Evolutionary conservation across 2,329 filamentous ascomycete genomes (phyloP).

Genomic region (Huntiella savannae): DNA sequence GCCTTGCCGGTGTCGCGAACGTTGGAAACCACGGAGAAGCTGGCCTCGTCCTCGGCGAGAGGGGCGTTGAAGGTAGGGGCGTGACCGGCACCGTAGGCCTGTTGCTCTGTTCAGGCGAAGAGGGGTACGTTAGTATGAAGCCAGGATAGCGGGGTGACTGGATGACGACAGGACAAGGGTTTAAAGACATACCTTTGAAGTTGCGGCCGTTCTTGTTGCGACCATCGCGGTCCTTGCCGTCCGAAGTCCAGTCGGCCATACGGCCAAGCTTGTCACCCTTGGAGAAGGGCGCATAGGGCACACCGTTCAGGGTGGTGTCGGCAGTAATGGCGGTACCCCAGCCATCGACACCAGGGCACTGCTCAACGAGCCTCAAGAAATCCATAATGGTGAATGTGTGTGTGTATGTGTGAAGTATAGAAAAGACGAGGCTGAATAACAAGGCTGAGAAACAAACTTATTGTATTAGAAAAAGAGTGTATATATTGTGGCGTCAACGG

Average conservation of each 20-base stretch:
- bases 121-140: slow-evolving; percentile 11
- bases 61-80: slow-evolving; percentile 79
- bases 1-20: slow-evolving; percentile 70
- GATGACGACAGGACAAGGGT: background rate
- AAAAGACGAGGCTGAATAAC: slow-evolving; percentile 4
- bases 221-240: slow-evolving; percentile 65
- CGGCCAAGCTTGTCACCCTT: slow-evolving; percentile 97
- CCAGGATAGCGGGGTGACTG: background rate
- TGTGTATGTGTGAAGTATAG: background rate
- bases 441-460: background rate
- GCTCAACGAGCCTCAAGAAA: slow-evolving; percentile 45
- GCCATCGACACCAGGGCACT: slow-evolving; percentile 54
- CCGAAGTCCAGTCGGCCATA: slow-evolving; percentile 95
- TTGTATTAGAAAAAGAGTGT: no score
- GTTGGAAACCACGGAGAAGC: slow-evolving; percentile 96
- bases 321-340: slow-evolving; percentile 75
- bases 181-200: slow-evolving; percentile 52
- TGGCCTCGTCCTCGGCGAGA: slow-evolving; percentile 83
- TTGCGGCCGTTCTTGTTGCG: slow-evolving; percentile 71
- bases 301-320: slow-evolving; percentile 81
- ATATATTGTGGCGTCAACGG: background rate
- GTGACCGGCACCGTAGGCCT: slow-evolving; percentile 84
- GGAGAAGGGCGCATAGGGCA: slow-evolving; percentile 93
- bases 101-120: slow-evolving; percentile 49
- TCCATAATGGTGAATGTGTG: slow-evolving; percentile 14